These are phyloP conservation scores for Erucastrum elatum DNA, from an alignment of 345 rosid species.

Conservation along the genomic window DNA sequence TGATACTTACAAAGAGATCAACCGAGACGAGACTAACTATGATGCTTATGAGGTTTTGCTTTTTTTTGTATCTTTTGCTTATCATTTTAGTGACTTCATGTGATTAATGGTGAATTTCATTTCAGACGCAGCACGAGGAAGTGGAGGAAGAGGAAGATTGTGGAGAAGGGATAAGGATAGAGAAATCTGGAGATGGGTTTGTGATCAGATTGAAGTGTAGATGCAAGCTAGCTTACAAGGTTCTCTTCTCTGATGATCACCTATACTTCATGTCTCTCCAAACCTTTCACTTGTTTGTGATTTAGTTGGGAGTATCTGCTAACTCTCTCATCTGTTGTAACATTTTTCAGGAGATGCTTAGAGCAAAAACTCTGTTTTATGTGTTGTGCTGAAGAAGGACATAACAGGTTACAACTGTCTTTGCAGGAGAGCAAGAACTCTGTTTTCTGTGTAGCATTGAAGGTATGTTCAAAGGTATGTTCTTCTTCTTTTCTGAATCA, in stretches of 20 bases:
- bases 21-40: too few species aligned
- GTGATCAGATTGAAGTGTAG: constrained; percentile 38
- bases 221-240: constrained; percentile 34
- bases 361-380: neutral
- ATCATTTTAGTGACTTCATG: neutral
- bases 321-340: too few species aligned
- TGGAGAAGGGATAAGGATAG: constrained; percentile 19
- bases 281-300: too few species aligned
- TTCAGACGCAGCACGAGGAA: neutral
- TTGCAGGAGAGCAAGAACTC: too few species aligned
- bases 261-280: constrained; percentile 38
- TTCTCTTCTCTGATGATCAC: constrained; percentile 34
- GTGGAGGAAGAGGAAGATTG: constrained; percentile 24
- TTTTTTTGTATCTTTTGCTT: too few species aligned
- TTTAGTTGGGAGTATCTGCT: too few species aligned
- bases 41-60: too few species aligned
- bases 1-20: too few species aligned
- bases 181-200: constrained; percentile 36
- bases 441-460: too few species aligned
- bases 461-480: too few species aligned
- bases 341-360: neutral
- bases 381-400: neutral
- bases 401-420: too few species aligned
- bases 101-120: neutral
- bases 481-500: too few species aligned